Conservation (phyloP, 2,329 filamentous ascomycete species). For the Neobulgaria alba region DNA sequence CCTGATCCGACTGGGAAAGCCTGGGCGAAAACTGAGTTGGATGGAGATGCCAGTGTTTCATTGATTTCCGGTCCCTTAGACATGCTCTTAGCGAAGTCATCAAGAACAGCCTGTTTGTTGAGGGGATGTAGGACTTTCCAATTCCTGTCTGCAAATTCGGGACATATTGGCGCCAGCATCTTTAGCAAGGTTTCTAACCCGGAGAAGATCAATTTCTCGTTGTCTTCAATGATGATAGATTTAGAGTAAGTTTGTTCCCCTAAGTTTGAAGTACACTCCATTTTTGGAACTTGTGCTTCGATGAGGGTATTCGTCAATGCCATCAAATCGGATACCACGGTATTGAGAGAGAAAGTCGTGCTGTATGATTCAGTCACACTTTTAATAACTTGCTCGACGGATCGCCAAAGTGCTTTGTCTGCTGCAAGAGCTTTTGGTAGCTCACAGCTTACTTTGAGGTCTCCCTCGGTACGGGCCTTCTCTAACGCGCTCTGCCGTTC, state of each 20-base stretch:
- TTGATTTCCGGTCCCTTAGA: conserved; percentile 15
- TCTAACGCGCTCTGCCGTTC: background rate
- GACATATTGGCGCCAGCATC: conserved; percentile 71
- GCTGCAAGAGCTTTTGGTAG: conserved; percentile 25
- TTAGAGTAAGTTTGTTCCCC: background rate
- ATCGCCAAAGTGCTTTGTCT: conserved; percentile 45
- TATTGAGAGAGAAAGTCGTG: conserved; percentile 71
- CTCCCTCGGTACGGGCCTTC: background rate
- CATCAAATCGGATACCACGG: conserved; percentile 75
- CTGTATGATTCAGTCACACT: conserved; percentile 62
- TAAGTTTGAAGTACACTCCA: background rate
- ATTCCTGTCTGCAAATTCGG: conserved; percentile 73
- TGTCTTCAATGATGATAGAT: conserved; percentile 6
- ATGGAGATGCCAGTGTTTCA: too few relatives aligned
- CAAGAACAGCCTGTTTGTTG: background rate
- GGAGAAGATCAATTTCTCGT: conserved; percentile 30
- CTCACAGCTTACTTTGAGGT: background rate
- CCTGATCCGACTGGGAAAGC: conserved; percentile 51
- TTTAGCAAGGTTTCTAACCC: conserved; percentile 51
- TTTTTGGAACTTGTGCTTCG: conserved; percentile 29
- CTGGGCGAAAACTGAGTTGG: conserved; percentile 31
- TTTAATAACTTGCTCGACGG: conserved; percentile 57
- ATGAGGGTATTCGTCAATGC: conserved; percentile 63
- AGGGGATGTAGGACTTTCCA: conserved; percentile 51
- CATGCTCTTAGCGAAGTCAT: background rate